Conservation (phyloP, 176 grass and related monocot genomes). For the Zizania latifolia region DNA sequence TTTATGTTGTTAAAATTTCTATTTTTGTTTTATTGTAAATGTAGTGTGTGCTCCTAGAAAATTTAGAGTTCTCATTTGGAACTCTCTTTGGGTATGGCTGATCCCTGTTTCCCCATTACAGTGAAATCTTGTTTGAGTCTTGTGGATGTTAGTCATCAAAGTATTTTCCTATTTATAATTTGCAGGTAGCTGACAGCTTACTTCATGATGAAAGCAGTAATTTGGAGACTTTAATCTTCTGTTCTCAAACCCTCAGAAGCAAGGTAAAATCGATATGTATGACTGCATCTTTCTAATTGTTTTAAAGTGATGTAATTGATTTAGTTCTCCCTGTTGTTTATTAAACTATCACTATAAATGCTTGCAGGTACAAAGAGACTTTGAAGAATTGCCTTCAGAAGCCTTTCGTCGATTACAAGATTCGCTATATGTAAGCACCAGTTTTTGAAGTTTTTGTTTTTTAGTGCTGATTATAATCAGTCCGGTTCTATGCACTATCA, state of each 20-base stretch:
- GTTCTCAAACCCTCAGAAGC: constrained; percentile 97
- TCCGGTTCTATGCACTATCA: background rate
- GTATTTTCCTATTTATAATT: constrained; percentile 7
- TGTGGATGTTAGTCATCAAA: background rate
- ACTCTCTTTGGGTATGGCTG: background rate
- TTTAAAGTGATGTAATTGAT: background rate
- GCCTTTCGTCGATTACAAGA: constrained; percentile 78
- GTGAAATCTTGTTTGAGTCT: background rate
- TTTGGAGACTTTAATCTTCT: constrained; percentile 93
- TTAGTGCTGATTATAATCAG: background rate
- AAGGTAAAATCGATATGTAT: constrained; percentile 52
- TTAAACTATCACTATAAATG: background rate
- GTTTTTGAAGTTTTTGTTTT: constrained; percentile 11
- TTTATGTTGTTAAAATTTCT: background rate
- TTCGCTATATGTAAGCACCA: constrained; percentile 81
- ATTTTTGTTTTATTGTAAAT: background rate
- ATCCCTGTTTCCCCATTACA: background rate
- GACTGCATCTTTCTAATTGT: background rate
- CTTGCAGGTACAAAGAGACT: constrained; percentile 91
- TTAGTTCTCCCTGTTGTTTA: background rate
- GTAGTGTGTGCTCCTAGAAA: background rate
- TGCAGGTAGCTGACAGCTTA: constrained; percentile 89
- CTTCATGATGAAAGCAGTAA: constrained; percentile 93
- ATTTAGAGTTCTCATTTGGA: background rate
- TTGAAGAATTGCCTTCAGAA: constrained; percentile 92